Evolutionary conservation across 495 filamentous ascomycete species (phyloP).

Genomic region (Neurospora hispaniola): DNA sequence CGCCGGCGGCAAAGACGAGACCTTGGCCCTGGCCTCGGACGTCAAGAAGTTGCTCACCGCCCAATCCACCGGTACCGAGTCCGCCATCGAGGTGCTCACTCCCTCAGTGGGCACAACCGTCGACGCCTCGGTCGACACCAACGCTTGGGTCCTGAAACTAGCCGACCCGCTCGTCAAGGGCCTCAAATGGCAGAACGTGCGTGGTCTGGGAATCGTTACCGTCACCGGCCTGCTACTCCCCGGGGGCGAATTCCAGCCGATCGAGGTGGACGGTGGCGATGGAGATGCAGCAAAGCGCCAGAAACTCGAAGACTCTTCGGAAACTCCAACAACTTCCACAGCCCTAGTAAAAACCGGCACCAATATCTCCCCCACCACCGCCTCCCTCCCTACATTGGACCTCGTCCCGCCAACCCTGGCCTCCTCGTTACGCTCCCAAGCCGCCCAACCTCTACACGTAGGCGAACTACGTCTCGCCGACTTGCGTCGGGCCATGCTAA

Average conservation of each 20-base stretch:
- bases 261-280: slow-evolving; percentile 31
- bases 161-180: slow-evolving; percentile 70
- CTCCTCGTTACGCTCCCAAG: slow-evolving; percentile 55
- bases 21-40: slow-evolving; percentile 61
- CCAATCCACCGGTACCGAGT: slow-evolving; percentile 29
- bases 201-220: slow-evolving; percentile 78
- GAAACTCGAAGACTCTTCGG: slow-evolving; percentile 14
- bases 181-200: slow-evolving; percentile 89
- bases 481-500: slow-evolving; percentile 71
- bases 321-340: not conserved
- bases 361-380: not conserved
- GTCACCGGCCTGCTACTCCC: slow-evolving; percentile 54
- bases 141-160: slow-evolving; percentile 90
- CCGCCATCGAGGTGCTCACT: slow-evolving; percentile 59
- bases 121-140: slow-evolving; percentile 92
- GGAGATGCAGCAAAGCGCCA: slow-evolving; percentile 4
- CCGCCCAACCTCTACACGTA: slow-evolving; percentile 84
- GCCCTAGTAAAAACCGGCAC: not conserved
- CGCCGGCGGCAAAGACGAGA: slow-evolving; percentile 69
- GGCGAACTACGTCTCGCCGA: slow-evolving; percentile 88
- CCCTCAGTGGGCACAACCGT: slow-evolving; percentile 59
- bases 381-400: slow-evolving; percentile 56
- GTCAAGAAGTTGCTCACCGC: slow-evolving; percentile 64
- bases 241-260: slow-evolving; percentile 38
- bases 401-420: slow-evolving; percentile 66